phyloP scores from a whole-genome alignment of 257 asterid genomes.

The Hygrophila difformis region DNA sequence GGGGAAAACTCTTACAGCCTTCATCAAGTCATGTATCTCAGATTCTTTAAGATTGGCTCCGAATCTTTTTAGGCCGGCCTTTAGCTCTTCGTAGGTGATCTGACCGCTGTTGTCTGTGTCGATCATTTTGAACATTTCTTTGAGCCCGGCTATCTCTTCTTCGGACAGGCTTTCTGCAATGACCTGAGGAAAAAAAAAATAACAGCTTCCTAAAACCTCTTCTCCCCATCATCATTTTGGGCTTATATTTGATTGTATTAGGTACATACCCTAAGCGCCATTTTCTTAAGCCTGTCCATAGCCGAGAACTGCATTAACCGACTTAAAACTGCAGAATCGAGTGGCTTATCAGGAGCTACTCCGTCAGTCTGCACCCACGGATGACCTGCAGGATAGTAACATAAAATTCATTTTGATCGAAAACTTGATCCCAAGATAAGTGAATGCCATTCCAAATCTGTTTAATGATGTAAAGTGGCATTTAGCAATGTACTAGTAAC shows the following conservation, averaged over 20 bases:
- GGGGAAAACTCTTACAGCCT: conserved; percentile 25
- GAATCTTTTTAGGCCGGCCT: conserved; percentile 30
- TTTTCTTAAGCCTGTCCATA: conserved; percentile 47
- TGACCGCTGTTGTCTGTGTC: conserved; percentile 41
- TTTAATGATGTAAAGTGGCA: too few species aligned
- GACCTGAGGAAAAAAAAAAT: too few species aligned
- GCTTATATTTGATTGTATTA: neutral
- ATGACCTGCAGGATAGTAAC: conserved; percentile 43
- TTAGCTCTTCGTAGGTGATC: conserved; percentile 48
- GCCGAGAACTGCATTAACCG: conserved; percentile 55
- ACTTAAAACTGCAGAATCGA: conserved; percentile 64
- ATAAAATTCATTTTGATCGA: neutral
- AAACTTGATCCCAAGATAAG: too few species aligned
- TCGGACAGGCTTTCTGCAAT: conserved; percentile 46
- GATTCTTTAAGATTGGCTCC: conserved; percentile 40
- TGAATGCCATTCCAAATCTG: too few species aligned
- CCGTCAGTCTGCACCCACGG: conserved; percentile 74
- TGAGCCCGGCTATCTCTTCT: conserved; percentile 47
- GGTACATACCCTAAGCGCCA: conserved; percentile 42
- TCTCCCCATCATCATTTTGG: too few species aligned
- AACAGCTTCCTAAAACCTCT: too few species aligned
- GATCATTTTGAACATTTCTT: conserved; percentile 43
- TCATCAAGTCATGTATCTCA: conserved; percentile 33
- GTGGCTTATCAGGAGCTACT: conserved; percentile 86
- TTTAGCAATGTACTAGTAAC: conserved; percentile 13